Conservation (phyloP, 306 rosid genomes). For the Cicer pinnatifidum region DNA sequence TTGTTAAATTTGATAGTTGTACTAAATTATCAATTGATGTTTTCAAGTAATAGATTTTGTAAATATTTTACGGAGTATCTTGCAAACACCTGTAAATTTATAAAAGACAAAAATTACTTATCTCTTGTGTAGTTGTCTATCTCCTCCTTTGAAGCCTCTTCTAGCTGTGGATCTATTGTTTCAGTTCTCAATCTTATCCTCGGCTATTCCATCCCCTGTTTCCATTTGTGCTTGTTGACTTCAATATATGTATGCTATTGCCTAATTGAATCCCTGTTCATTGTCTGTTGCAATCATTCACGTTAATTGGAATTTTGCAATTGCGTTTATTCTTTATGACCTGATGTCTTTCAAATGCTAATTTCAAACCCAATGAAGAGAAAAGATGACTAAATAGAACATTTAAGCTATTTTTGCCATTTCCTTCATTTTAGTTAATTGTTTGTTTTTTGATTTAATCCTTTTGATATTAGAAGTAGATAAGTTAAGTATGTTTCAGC, state of each 20-base stretch:
- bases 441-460: neutral
- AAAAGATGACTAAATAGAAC: neutral
- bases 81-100: neutral
- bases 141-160: slow-evolving; percentile 13
- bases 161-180: neutral
- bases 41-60: slow-evolving; percentile 15
- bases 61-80: neutral
- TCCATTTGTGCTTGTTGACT: neutral
- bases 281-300: neutral
- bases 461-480: neutral
- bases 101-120: neutral
- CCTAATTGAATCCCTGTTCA: neutral
- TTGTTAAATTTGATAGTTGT: neutral
- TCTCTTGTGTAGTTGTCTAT: neutral
- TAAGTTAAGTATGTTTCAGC: neutral
- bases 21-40: neutral
- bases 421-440: neutral
- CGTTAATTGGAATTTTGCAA: neutral
- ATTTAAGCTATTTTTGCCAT: neutral
- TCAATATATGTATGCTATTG: neutral
- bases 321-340: no score
- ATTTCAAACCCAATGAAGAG: neutral
- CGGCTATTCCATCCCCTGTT: neutral
- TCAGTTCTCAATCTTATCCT: neutral
- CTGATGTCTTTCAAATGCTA: neutral